phyloP scores from a whole-genome alignment of 495 filamentous ascomycete species.

The Tuber magnatum region DNA sequence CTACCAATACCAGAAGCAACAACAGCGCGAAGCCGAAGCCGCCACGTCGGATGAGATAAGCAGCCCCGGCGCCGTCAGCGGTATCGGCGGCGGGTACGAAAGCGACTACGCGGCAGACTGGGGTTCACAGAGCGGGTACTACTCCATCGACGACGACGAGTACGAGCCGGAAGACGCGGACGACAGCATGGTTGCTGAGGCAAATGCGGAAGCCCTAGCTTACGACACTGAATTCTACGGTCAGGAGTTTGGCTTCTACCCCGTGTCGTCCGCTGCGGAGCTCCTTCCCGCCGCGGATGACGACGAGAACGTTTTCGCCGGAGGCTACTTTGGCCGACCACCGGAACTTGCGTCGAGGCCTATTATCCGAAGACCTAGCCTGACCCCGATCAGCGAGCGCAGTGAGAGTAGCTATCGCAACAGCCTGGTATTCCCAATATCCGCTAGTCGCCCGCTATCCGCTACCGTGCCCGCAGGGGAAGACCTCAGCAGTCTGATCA shows the following conservation, averaged over 20 bases:
- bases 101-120: constrained; percentile 24
- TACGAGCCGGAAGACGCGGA: constrained; percentile 56
- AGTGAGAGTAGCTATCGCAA: constrained; percentile 95
- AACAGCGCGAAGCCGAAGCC: constrained; percentile 38
- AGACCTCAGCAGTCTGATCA: not conserved
- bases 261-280: constrained; percentile 50
- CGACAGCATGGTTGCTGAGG: constrained; percentile 84
- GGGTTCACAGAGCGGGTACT: constrained; percentile 33
- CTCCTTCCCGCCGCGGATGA: constrained; percentile 32
- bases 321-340: constrained; percentile 82
- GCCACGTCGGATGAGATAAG: constrained; percentile 11
- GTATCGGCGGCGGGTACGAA: constrained; percentile 20
- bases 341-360: constrained; percentile 61
- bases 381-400: constrained; percentile 93
- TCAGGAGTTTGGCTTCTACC: constrained; percentile 96
- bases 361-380: constrained; percentile 73
- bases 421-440: constrained; percentile 50
- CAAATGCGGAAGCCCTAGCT: constrained; percentile 87
- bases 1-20: constrained; percentile 34
- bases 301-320: constrained; percentile 44
- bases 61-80: constrained; percentile 8
- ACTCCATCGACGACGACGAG: constrained; percentile 51
- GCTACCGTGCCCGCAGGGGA: not conserved
- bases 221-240: constrained; percentile 92
- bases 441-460: not conserved